These are phyloP conservation scores for Tetraselmis striata DNA, from an alignment of 139 green algal genomes.

Conservation along the genomic window DNA sequence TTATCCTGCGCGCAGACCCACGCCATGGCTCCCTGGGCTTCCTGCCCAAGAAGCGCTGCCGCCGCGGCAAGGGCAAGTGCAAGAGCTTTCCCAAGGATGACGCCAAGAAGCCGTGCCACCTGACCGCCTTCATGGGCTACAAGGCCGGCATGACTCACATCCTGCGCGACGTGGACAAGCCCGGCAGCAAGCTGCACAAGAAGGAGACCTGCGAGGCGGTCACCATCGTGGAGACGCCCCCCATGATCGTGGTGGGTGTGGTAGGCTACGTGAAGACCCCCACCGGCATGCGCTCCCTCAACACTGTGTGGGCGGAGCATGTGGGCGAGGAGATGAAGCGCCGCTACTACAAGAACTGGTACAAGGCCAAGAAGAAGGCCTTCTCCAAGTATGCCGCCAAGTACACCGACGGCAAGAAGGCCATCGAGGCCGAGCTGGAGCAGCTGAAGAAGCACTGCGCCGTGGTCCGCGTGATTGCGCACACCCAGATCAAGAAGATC, in stretches of 20 bases:
- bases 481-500: slow-evolving; percentile 91
- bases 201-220: slow-evolving; percentile 98
- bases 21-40: slow-evolving; percentile 95
- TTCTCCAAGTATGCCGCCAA: slow-evolving; percentile 98
- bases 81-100: slow-evolving; percentile 96
- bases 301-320: slow-evolving; percentile 97
- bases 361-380: slow-evolving; percentile 99
- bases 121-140: slow-evolving; percentile 96
- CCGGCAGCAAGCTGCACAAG: slow-evolving; percentile 99
- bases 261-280: slow-evolving; percentile 95
- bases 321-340: slow-evolving; percentile 88
- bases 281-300: slow-evolving; percentile 83
- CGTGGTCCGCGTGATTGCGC: slow-evolving; percentile 82
- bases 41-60: slow-evolving; percentile 96
- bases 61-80: slow-evolving; percentile 82
- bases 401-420: slow-evolving; percentile 86
- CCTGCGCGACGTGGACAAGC: slow-evolving; percentile 96
- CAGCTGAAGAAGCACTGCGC: slow-evolving; percentile 91
- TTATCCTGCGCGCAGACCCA: slow-evolving; percentile 62
- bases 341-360: slow-evolving; percentile 94
- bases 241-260: slow-evolving; percentile 96
- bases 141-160: slow-evolving; percentile 98
- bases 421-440: slow-evolving; percentile 83
- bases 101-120: slow-evolving; percentile 74
- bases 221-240: slow-evolving; percentile 94